Evolutionary conservation across 176 grass and related monocot genomes (phyloP), one percentile per base, ranked within the genome.

Genomic region (Lolium multiflorum): DNA sequence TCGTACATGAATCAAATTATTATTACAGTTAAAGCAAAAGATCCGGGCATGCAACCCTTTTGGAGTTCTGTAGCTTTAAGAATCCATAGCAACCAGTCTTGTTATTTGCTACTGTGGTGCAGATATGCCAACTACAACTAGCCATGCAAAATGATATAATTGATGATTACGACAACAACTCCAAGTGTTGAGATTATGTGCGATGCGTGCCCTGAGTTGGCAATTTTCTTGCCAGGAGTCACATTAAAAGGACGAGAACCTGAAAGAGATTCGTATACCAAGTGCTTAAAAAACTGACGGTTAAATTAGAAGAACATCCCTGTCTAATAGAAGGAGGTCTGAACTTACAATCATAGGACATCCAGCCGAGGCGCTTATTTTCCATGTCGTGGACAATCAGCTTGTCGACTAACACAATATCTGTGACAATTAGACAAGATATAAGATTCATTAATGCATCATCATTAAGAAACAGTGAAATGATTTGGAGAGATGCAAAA

Each of bases 321-420:
- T 43, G 41, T 43, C 7, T 6, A 43, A 43, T 43, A 43, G 39
- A 46, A 21, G 0, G 2, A 71, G 1, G 46, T 43, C 0, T 22
- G 18, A 1, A 9, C 39, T 71, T 46, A 4, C 20, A 71, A 21
- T 71, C 69, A 3, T 71, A 44, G 38, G 43, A 0, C 18, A 3
- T 22, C 39, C 69, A 71, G 3, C 10, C 65, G 0, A 6, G 17
- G 1, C 67, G 9, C 67, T n/a, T 70, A 17, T 70, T 70, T 16
- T n/a, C 35, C 67, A 43, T 10, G 39, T 71, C 69, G 0, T 71
- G 68, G 9, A 71, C 68, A 21, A 71, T 43, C 4, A 71, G 18
- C 17, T 71, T 71, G 18, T 71, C 68, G 9, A n/a, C 68, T 44
- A 71, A 16, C 68, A 71, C 68, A 11, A 71, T 71, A 71, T 71